phyloP scores from a whole-genome alignment of 192 early-diverging fungal species.

The Entomortierella beljakovae region DNA sequence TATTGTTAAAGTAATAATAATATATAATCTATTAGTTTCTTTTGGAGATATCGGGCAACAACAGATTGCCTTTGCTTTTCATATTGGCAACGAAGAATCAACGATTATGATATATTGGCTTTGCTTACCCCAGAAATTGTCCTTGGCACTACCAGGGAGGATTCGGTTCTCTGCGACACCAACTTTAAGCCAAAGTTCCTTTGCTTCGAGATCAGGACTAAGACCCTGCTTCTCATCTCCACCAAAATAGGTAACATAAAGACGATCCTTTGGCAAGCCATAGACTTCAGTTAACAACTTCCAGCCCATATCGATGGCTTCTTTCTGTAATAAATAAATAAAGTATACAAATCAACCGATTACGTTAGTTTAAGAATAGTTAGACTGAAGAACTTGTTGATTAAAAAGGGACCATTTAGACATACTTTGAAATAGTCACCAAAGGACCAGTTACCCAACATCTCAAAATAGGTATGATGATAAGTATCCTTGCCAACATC shows the following conservation, averaged over 20 bases:
- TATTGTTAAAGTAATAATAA: background rate
- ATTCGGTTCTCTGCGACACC: slow-evolving; percentile 87
- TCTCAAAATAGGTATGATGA: slow-evolving; percentile 99
- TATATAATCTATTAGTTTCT: too few relatives aligned
- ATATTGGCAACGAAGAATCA: too few relatives aligned
- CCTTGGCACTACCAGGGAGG: slow-evolving; percentile 89
- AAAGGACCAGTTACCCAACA: slow-evolving; percentile 99
- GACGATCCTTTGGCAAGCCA: slow-evolving; percentile 82
- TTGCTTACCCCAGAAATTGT: slow-evolving; percentile 95
- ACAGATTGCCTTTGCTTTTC: too few relatives aligned
- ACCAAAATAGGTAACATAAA: slow-evolving; percentile 98
- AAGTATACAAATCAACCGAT: background rate
- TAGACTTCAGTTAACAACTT: slow-evolving; percentile 91
- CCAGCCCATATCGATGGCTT: slow-evolving; percentile 93
- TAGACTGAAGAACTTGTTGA: too few relatives aligned
- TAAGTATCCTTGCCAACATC: slow-evolving; percentile 99
- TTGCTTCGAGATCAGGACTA: slow-evolving; percentile 89
- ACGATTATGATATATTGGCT: background rate
- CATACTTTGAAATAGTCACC: slow-evolving; percentile 97
- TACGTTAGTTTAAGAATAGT: background rate
- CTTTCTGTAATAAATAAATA: slow-evolving; percentile 64
- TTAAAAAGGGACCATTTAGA: too few relatives aligned
- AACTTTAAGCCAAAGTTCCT: slow-evolving; percentile 89
- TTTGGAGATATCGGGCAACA: too few relatives aligned
- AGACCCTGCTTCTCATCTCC: slow-evolving; percentile 87